Evolutionary conservation across 2,329 filamentous ascomycete species (phyloP), one percentile per base, ranked within the genome.

Genomic region (Penicillium sp.): DNA sequence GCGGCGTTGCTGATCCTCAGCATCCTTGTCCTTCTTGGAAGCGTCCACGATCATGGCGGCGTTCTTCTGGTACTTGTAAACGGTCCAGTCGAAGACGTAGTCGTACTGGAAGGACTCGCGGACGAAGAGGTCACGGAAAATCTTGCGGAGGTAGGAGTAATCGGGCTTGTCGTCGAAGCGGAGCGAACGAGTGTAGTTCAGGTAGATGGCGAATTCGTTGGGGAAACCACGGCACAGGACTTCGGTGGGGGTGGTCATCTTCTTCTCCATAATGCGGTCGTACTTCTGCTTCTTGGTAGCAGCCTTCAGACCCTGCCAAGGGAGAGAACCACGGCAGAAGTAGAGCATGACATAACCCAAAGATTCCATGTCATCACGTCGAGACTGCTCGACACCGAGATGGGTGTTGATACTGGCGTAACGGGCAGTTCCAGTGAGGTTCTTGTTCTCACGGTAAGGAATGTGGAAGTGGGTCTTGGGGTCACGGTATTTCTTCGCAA

Each of bases 251-350:
- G 94, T 99, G 15, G 94, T 99, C 94, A 97, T 97, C 91, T 99
- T 99, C 89, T 99, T 99, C 85, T 99, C 94, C 93, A 97, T 97
- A 81, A 99, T 99, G 66, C 93, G 88, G 81, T 99, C 94, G 76
- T 99, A 97, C 83, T 99, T 99, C 83, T 97, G 93, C 88, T 97
- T 97, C 88, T 97, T 97, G 67, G 93, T 97, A 69, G 93, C 93
- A 81, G 93, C 93, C 86, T 97, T 97, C 55, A 97, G 84, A 57
- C 94, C 94, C 82, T 99, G 94, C 94, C 94, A 99, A 61, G 94
- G 94, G 57, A 99, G 91, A 64, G 93, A 97, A 63, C 94, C 94
- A 79, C 94, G 93, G 84, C 93, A 97, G 83, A 99, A 99, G 85
- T 99, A 99, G 63, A 99, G 89, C 93, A 99, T 97, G 73, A 99